Base-by-base conservation (phyloP, 2,329 filamentous ascomycete genomes). In the Teratosphaeria nubilosa region DNA sequence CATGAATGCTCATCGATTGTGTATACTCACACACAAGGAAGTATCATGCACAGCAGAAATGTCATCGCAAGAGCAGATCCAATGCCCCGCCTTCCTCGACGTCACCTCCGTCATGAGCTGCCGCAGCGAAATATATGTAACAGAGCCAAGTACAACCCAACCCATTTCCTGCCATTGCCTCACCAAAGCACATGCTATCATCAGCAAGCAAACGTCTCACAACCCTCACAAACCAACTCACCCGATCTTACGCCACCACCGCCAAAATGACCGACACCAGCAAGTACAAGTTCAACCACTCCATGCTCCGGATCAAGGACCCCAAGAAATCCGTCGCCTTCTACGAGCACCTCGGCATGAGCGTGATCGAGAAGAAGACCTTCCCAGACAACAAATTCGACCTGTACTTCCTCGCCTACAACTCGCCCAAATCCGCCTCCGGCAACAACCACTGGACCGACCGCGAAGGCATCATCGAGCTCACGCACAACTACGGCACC, bases 391-490 rank as follows among this genome's bases (percentile, higher is more conserved):
- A 84, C 74, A 96, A 95, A 71, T 97, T 97, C 74, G 90, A 94
- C 68, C 84, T 96, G 30, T 97, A 97, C 80, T 97, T 97, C 77
- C 81, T 99, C 60, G 91, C 86, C 60, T 97, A 95, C 76, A 87
- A 96, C 71, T 82, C 84, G 32, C 83, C 90, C 10, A 79, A 82
- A 41, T 87, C 92, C 14, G 77, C 83, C n/a, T 94, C 88, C 10
- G 78, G 82, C 58, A 87, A 86, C 68, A 85, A 85, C 63, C 83
- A 86, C 69, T 91, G 86, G 77, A 83, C 82, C 5, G 90, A 96
- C 74, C 87, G 94, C 57, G 68, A 73, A 56, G 70, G 94, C 53
- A 82, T 97, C 48, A 84, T 99, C 64, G 94, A 99, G 75, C 82
- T 99, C 63, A 86, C 83, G 7, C 84, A 87, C 75, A 86, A 87